phyloP scores from a whole-genome alignment of 192 early-diverging fungal genomes.

The Geosiphon pyriformis region DNA sequence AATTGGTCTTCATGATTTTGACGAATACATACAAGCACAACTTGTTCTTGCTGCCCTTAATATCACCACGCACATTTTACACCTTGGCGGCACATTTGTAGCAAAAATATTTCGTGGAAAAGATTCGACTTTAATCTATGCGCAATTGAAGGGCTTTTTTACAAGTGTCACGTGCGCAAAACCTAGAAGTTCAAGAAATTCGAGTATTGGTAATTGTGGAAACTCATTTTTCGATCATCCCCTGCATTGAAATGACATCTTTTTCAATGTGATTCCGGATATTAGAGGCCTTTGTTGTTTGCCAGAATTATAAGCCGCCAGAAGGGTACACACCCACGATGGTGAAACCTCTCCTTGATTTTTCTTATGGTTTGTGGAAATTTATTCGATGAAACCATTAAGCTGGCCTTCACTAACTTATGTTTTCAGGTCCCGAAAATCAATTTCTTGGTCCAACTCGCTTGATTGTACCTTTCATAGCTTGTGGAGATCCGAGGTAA shows the following conservation, averaged over 20 bases:
- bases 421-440: too few species aligned
- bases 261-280: neutral
- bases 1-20: slow-evolving; percentile 96
- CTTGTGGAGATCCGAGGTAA: slow-evolving; percentile 83
- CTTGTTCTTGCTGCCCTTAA: slow-evolving; percentile 91
- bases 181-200: slow-evolving; percentile 89
- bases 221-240: neutral
- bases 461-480: slow-evolving; percentile 81
- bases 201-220: slow-evolving; percentile 57
- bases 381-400: too few species aligned
- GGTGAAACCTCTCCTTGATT: slow-evolving; percentile 83
- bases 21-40: slow-evolving; percentile 99
- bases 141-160: slow-evolving; percentile 92
- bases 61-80: slow-evolving; percentile 92
- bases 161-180: slow-evolving; percentile 85
- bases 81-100: slow-evolving; percentile 88
- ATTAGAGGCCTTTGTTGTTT: slow-evolving; percentile 88
- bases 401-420: too few species aligned
- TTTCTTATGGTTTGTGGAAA: slow-evolving; percentile 52
- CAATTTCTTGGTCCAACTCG: slow-evolving; percentile 66
- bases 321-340: slow-evolving; percentile 81
- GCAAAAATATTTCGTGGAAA: slow-evolving; percentile 98
- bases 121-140: slow-evolving; percentile 86
- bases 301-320: slow-evolving; percentile 85
- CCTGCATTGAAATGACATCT: neutral